phyloP scores from a whole-genome alignment of 2,329 filamentous ascomycete genomes.

The Proliferodiscus dingleyae region DNA sequence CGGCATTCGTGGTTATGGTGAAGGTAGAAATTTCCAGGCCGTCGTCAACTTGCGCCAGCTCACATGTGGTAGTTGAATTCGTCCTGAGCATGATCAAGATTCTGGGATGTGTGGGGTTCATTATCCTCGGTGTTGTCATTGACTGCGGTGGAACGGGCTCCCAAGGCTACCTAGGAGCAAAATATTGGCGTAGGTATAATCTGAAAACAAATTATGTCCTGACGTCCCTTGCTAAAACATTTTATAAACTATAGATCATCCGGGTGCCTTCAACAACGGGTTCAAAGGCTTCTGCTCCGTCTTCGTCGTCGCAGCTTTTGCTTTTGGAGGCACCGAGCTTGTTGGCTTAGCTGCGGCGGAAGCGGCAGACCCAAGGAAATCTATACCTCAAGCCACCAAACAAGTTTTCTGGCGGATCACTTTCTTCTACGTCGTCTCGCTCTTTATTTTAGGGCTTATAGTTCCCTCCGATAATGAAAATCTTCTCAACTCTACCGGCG shows the following conservation, averaged over 20 bases:
- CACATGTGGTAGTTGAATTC: conserved; percentile 52
- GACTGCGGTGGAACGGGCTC: conserved; percentile 45
- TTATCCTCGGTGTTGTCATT: conserved; percentile 56
- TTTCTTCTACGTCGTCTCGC: conserved; percentile 41
- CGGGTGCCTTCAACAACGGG: conserved; percentile 51
- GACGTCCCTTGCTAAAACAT: conserved; percentile 44
- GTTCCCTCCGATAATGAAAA: conserved; percentile 31
- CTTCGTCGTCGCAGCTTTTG: conserved; percentile 59
- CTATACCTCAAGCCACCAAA: conserved; percentile 39
- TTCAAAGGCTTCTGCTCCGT: conserved; percentile 61
- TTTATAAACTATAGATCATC: conserved; percentile 34
- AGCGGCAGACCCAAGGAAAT: conserved; percentile 49
- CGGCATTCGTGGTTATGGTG: conserved; percentile 52
- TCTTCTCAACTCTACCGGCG: conserved; percentile 25
- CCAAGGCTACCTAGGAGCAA: conserved; percentile 55
- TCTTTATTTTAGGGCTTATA: conserved; percentile 40
- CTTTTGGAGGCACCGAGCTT: conserved; percentile 58
- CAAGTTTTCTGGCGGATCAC: conserved; percentile 44
- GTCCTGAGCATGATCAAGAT: conserved; percentile 54
- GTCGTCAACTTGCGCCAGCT: conserved; percentile 29
- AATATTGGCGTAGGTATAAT: conserved; percentile 55
- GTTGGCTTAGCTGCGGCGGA: conserved; percentile 57
- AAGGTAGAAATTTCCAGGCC: conserved; percentile 51
- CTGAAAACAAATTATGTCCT: no score
- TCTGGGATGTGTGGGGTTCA: conserved; percentile 54